These are phyloP conservation scores for Syzygium aqueum DNA, from an alignment of 345 rosid species.

Conservation along the genomic window DNA sequence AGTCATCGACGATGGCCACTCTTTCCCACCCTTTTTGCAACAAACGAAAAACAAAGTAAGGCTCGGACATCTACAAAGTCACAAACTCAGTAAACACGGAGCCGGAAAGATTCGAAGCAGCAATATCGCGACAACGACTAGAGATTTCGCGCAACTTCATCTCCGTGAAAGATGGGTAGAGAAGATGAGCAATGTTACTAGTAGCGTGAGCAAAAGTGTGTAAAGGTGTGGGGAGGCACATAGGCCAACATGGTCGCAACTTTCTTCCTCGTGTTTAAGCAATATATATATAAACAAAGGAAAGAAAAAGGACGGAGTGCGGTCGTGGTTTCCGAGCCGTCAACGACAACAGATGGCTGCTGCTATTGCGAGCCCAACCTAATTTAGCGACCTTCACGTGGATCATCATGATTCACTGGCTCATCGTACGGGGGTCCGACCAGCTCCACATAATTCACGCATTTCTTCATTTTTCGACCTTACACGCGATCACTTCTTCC, in stretches of 20 bases:
- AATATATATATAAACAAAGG: not conserved
- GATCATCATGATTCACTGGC: not conserved
- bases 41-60: too few species aligned
- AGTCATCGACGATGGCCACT: not conserved
- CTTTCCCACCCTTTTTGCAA: not conserved
- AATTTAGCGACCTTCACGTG: not conserved
- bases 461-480: too few species aligned
- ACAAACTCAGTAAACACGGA: too few species aligned
- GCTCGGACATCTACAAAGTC: too few species aligned
- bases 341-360: not conserved
- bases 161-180: not conserved
- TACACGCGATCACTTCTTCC: too few species aligned
- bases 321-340: not conserved
- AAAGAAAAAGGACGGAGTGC: not conserved
- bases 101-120: not conserved
- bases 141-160: not conserved
- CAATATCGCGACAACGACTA: not conserved
- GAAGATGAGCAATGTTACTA: not conserved
- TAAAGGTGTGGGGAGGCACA: not conserved
- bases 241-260: not conserved
- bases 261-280: not conserved
- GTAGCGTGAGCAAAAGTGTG: not conserved
- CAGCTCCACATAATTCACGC: not conserved
- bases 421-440: not conserved
- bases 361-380: not conserved